phyloP scores from a whole-genome alignment of 805 yeast species.

The Clavispora asparagi region DNA sequence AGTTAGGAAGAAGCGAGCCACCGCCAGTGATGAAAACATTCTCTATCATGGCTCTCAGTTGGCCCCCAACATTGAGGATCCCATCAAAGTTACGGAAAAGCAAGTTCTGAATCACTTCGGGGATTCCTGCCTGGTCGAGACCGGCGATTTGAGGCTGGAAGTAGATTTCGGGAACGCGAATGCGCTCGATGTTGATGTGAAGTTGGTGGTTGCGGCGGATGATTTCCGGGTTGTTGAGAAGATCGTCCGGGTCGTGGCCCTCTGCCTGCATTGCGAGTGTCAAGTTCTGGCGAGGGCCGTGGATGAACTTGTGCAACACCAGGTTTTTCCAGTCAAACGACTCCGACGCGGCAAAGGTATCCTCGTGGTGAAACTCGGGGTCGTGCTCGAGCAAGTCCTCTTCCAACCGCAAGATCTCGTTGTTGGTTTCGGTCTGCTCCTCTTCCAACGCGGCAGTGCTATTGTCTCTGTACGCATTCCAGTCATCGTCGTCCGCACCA shows the following conservation, averaged over 20 bases:
- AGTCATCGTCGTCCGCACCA: constrained; percentile 94
- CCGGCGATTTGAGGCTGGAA: constrained; percentile 95
- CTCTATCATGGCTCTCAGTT: constrained; percentile 46
- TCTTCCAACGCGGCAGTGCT: constrained; percentile 74
- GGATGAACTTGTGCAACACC: constrained; percentile 71
- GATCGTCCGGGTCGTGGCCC: constrained; percentile 37
- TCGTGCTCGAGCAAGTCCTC: constrained; percentile 74
- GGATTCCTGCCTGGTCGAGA: constrained; percentile 90
- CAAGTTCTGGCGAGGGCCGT: constrained; percentile 87
- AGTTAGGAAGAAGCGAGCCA: constrained; percentile 56
- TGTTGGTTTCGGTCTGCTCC: constrained; percentile 68
- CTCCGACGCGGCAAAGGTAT: constrained; percentile 68
- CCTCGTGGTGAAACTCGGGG: constrained; percentile 80
- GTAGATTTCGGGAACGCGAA: constrained; percentile 85
- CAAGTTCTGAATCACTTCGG: constrained; percentile 68
- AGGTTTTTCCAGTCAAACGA: constrained; percentile 79
- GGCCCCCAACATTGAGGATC: constrained; percentile 49
- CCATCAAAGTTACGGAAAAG: constrained; percentile 56
- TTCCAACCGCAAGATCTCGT: constrained; percentile 57
- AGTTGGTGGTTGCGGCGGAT: constrained; percentile 86
- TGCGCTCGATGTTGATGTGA: constrained; percentile 85
- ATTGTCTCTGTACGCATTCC: constrained; percentile 86
- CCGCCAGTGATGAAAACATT: constrained; percentile 90
- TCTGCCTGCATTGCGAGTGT: constrained; percentile 43
- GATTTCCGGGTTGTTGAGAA: constrained; percentile 52